Evolutionary conservation across 2,329 filamentous ascomycete genomes (phyloP), one percentile per base, ranked within the genome.

Genomic region (Ophiocordyceps camponoti-leonardi): DNA sequence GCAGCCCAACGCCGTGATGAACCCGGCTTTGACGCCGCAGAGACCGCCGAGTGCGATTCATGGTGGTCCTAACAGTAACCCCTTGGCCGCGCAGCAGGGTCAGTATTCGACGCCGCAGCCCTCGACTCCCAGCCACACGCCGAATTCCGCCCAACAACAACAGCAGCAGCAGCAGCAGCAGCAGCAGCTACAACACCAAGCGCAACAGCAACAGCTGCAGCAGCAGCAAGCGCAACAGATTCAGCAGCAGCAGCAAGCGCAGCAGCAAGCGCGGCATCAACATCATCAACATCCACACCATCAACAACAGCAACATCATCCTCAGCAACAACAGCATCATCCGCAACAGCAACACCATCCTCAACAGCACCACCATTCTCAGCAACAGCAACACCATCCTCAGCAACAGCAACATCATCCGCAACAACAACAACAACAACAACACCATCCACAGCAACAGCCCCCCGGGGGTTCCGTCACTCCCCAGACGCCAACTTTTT

Each of bases 401-500:
- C 62, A 57, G 22, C 62, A 56, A 40, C 54, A 39, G 13, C 12
- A 11, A n/a, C 54, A 10, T 55, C 59, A 30, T 57, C 57, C 16
- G 55, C 14, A 23, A 13, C 19, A 13, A 10, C 40, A 23, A 10
- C 40, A 23, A 13, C 12, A 23, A 6, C 40, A 23, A 4, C 62
- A 57, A 19, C n/a, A 56, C 19, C 62, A 57, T 23, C 62, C 56
- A 57, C 57, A n/a, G 55, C 60, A 42, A 7, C 40, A 23, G 20
- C 20, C 22, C 20, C 12, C 40, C 11, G 43, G 33, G 2, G 43
- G 43, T 16, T 18, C 26, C 30, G 66, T 61, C 5, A 75, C 73
- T 12, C 73, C 74, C 1, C 73, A 77, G 55, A 77, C 74, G 8
- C 73, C 74, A 3, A 77, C 71, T 0, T 77, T 76, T 47, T 67